Percentiles rank a stretch among this genome's conserved stretches.
Evolutionary conservation across 2,329 filamentous ascomycete genomes (phyloP).

Genomic region (Beauveria medogensis): DNA sequence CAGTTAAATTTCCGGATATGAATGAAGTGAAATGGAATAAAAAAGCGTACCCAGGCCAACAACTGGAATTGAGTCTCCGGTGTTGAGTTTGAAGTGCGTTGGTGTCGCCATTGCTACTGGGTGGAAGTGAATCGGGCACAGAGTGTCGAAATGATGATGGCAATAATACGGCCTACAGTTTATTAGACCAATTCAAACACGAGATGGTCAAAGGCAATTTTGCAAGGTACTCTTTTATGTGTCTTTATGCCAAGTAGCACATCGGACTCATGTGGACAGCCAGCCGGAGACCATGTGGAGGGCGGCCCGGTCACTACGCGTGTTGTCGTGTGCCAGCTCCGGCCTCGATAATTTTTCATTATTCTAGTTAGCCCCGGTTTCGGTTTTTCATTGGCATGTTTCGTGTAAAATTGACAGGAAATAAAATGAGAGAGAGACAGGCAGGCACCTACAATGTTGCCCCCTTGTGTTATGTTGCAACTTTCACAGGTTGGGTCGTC

Average conservation of each 20-base stretch:
- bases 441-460: too few species aligned
- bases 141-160: too few species aligned
- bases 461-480: too few species aligned
- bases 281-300: not conserved
- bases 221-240: not conserved
- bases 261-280: not conserved
- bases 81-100: slow-evolving; percentile 1
- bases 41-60: not conserved
- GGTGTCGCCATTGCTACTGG: not conserved
- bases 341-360: not conserved
- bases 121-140: not conserved
- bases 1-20: not conserved
- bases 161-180: not conserved
- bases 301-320: not conserved
- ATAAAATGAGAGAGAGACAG: too few species aligned
- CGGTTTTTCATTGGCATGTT: too few species aligned
- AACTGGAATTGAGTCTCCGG: not conserved
- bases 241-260: not conserved
- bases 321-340: not conserved
- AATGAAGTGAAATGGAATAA: not conserved
- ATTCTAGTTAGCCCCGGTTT: too few species aligned
- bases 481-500: too few species aligned
- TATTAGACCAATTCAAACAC: too few species aligned
- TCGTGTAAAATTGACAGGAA: too few species aligned
- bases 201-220: not conserved